Conservation (phyloP, 768 basidiomycete genomes). For the Pleurotus cornucopiae region DNA sequence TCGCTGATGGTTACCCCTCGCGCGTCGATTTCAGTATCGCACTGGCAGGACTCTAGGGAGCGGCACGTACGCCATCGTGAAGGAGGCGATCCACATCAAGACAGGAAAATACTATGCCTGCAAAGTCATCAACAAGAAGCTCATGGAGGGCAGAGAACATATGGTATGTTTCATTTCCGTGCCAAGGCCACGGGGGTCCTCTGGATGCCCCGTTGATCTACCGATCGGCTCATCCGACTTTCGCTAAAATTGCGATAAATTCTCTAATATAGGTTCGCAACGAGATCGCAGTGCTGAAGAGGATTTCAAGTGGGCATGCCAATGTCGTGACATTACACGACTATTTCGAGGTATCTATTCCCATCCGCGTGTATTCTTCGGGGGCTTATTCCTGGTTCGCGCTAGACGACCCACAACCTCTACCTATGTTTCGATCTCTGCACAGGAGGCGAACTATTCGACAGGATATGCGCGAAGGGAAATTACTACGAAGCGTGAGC, state of each 20-base stretch:
- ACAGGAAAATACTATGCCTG: constrained; percentile 93
- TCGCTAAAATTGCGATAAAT: background rate
- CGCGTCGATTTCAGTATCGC: constrained; percentile 53
- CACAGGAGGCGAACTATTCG: constrained; percentile 97
- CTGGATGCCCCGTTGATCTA: background rate
- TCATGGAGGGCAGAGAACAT: constrained; percentile 96
- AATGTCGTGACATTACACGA: constrained; percentile 95
- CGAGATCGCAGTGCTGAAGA: constrained; percentile 93
- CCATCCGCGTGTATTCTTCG: background rate
- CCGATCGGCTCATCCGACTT: constrained; percentile 2
- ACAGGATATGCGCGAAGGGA: constrained; percentile 95
- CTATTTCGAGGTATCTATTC: constrained; percentile 77
- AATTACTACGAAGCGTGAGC: constrained; percentile 92
- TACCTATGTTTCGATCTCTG: constrained; percentile 96
- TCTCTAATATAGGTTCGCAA: constrained; percentile 74
- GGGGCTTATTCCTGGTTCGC: background rate
- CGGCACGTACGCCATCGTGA: constrained; percentile 93
- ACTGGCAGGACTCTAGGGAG: constrained; percentile 86
- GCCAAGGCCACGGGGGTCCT: background rate
- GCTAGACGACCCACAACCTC: constrained; percentile 83
- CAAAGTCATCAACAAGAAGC: constrained; percentile 99
- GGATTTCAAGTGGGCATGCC: constrained; percentile 81
- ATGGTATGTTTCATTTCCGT: constrained; percentile 60
- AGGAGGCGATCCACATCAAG: constrained; percentile 92
- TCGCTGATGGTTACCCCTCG: constrained; percentile 1